Base-by-base conservation (phyloP, 495 filamentous ascomycete species). In the Xylaria palmicola region DNA sequence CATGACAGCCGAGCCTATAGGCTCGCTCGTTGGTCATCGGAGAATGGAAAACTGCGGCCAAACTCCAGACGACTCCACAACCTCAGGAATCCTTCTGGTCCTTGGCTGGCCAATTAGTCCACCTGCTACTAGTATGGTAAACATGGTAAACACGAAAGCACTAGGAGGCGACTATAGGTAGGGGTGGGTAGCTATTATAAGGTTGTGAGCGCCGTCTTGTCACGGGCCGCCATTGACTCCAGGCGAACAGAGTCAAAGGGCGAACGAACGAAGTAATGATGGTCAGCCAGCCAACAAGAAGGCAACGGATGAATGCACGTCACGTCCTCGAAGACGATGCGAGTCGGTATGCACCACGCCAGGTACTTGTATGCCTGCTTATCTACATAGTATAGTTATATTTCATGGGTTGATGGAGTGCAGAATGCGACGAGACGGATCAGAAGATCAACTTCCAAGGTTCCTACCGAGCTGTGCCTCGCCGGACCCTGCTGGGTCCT, bases 1-100 rank as follows among this genome's bases (percentile, higher is more conserved):
- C 63, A 61, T 59, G 57, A 65, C 48, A 60, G 65, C 52, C 60
- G 62, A 70, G 58, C 68, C 65, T 68, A 70, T 70, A 61, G 68
- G 67, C 45, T 59, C 63, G 59, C 55, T 36, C 53, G 64, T 56
- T 50, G 17, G n/a, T 17, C 53, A 56, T 68, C 15, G 61, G 63
- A 68, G 61, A 70, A 70, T 64, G 54, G 68, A 70, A 70, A 68
- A 27, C 64, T 57, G 66, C 62, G 67, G 65, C 68, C 65, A 70
- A 68, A 68, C 68, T 70, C 68, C 68, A 65, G 68, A 62, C 62
- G 63, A 59, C 68, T 62, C 68, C 68, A 70, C 61, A 64, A 52
- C 29, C 30, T 54, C 53, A 62, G 65, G 63, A 62, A 43, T 56
- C 53, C 39, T 44, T 44, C 53, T 56, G 20, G 37, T 43, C 53